phyloP scores from a whole-genome alignment of 2,329 filamentous ascomycete genomes.

The Aspergillus ustus region DNA sequence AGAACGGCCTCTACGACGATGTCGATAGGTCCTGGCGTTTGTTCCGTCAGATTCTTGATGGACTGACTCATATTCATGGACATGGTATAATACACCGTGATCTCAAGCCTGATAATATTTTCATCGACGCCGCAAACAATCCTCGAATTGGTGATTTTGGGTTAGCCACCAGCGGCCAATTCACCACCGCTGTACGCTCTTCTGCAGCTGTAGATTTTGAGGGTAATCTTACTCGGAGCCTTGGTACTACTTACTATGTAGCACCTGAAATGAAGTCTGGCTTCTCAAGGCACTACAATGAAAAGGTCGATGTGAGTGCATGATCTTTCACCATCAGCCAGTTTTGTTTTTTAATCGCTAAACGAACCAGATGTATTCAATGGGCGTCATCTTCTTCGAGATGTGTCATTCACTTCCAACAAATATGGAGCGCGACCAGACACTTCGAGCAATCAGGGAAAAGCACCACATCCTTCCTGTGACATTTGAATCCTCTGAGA shows the following conservation, averaged over 20 bases:
- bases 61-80: constrained; percentile 84
- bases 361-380: constrained; percentile 75
- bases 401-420: constrained; percentile 76
- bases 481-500: constrained; percentile 73
- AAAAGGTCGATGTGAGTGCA: constrained; percentile 80
- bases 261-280: constrained; percentile 86
- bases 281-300: constrained; percentile 77
- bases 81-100: constrained; percentile 94
- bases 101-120: constrained; percentile 95
- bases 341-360: neutral
- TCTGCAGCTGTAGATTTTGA: constrained; percentile 42
- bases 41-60: constrained; percentile 89
- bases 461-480: constrained; percentile 70
- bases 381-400: constrained; percentile 97
- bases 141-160: constrained; percentile 98
- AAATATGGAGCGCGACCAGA: constrained; percentile 65
- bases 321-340: neutral
- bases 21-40: constrained; percentile 83
- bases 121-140: constrained; percentile 87
- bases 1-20: constrained; percentile 73
- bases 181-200: constrained; percentile 45
- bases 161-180: constrained; percentile 84
- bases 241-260: constrained; percentile 85
- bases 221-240: constrained; percentile 56
- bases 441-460: constrained; percentile 72